Evolutionary conservation across 75 land plant species (phyloP).

Genomic region (Cunninghamia lanceolata): DNA sequence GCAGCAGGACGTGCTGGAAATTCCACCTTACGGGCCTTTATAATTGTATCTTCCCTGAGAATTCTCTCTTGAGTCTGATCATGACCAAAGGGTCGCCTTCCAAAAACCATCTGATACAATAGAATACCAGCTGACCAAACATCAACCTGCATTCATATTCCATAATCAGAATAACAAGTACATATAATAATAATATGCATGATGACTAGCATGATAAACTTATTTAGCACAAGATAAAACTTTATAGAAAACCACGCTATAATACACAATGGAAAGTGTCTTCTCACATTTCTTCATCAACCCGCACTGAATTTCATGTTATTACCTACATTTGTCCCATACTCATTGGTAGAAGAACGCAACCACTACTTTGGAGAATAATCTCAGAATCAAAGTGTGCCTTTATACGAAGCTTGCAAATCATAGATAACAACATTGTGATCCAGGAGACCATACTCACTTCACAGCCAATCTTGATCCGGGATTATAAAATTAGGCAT

Average conservation of each 20-base stretch:
- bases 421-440: too few relatives aligned
- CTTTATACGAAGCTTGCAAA: too few relatives aligned
- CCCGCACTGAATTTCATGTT: background rate
- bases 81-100: slow-evolving; percentile 94
- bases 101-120: slow-evolving; percentile 97
- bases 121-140: slow-evolving; percentile 97
- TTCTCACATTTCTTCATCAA: background rate
- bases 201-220: background rate
- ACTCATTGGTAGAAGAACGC: too few relatives aligned
- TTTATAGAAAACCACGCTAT: background rate
- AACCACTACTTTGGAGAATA: too few relatives aligned
- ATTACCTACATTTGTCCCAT: background rate
- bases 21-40: slow-evolving; percentile 91
- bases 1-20: slow-evolving; percentile 88
- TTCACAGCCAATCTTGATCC: too few relatives aligned
- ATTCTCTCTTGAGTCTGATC: slow-evolving; percentile 92
- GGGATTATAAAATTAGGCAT: too few relatives aligned
- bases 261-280: background rate
- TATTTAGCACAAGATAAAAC: background rate
- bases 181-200: background rate
- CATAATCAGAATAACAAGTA: background rate
- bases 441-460: too few relatives aligned
- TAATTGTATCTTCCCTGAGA: slow-evolving; percentile 91
- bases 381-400: too few relatives aligned
- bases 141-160: slow-evolving; percentile 66